Conservation (phyloP, 2,329 filamentous ascomycete species). For the Alternaria sp. region DNA sequence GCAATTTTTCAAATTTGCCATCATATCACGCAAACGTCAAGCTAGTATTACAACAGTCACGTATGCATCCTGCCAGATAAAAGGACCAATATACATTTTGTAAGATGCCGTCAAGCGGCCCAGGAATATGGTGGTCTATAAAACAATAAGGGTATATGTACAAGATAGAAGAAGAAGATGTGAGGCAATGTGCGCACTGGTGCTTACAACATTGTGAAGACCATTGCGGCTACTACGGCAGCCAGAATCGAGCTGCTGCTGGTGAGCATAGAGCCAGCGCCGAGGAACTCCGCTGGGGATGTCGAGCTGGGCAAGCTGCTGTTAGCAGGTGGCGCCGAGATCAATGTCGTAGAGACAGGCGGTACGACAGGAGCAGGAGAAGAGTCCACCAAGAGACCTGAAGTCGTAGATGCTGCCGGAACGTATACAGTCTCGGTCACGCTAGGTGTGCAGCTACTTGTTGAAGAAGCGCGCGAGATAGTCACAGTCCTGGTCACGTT, state of each 20-base stretch:
- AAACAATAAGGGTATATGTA: constrained; percentile 15
- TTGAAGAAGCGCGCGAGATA: neutral
- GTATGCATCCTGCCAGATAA: neutral
- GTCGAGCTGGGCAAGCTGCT: constrained; percentile 28
- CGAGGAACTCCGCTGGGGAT: constrained; percentile 32
- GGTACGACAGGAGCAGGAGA: constrained; percentile 18
- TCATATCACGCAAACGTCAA: neutral
- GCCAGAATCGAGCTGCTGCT: constrained; percentile 34
- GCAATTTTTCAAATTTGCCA: neutral
- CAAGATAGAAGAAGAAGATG: constrained; percentile 16
- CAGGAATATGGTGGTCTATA: constrained; percentile 14
- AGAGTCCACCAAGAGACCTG: constrained; percentile 1
- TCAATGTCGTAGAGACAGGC: constrained; percentile 22
- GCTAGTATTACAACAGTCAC: neutral
- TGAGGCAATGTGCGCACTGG: constrained; percentile 9
- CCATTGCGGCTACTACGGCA: constrained; percentile 28
- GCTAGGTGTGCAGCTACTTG: constrained; percentile 28
- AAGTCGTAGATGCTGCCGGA: constrained; percentile 21
- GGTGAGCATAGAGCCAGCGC: constrained; percentile 20
- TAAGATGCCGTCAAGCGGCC: constrained; percentile 1
- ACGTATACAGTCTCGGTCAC: constrained; percentile 40
- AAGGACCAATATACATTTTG: constrained; percentile 10
- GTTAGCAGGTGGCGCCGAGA: constrained; percentile 35
- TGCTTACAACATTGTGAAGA: constrained; percentile 35
- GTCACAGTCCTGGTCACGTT: constrained; percentile 13